These are phyloP conservation scores for Kazachstania kunashirensis DNA, from an alignment of 805 yeast species.

Conservation along the genomic window DNA sequence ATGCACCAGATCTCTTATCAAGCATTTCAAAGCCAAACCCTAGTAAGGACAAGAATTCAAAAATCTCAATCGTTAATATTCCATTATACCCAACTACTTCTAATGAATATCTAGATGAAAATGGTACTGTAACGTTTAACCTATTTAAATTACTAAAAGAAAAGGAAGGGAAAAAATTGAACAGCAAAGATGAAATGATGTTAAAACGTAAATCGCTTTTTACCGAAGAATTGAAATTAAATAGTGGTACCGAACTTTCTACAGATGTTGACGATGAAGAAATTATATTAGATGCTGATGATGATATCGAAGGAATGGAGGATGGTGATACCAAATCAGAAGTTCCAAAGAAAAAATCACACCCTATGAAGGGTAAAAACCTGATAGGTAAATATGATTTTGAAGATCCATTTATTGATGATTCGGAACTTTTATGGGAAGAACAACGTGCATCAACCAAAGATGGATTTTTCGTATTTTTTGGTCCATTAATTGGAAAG, in stretches of 20 bases:
- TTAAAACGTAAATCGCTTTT: conserved; percentile 3
- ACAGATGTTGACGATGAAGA: conserved; percentile 23
- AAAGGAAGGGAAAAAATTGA: conserved; percentile 1
- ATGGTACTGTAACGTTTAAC: conserved; percentile 28
- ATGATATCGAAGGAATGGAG: conserved; percentile 16
- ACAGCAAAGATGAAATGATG: background rate
- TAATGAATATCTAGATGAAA: conserved; percentile 28
- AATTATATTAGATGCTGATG: conserved; percentile 15
- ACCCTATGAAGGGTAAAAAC: conserved; percentile 46
- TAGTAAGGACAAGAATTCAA: conserved; percentile 11
- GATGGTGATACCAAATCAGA: conserved; percentile 12
- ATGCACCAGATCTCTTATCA: conserved; percentile 17
- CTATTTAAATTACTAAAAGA: conserved; percentile 12
- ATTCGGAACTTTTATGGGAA: conserved; percentile 83
- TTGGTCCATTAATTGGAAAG: conserved; percentile 78
- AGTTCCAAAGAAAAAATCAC: conserved; percentile 23
- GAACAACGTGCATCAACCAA: conserved; percentile 86
- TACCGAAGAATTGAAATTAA: conserved; percentile 7
- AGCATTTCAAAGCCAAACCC: conserved; percentile 13
- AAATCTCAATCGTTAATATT: conserved; percentile 22
- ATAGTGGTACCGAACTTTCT: conserved; percentile 2
- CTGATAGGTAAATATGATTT: conserved; percentile 85
- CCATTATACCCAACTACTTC: conserved; percentile 21
- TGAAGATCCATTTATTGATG: conserved; percentile 94
- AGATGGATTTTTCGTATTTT: conserved; percentile 92